Percentiles rank a stretch among this genome's conserved stretches.
These are phyloP conservation scores for Ceratocystis lukuohia DNA, from an alignment of 2,329 filamentous ascomycete species.

Conservation along the genomic window DNA sequence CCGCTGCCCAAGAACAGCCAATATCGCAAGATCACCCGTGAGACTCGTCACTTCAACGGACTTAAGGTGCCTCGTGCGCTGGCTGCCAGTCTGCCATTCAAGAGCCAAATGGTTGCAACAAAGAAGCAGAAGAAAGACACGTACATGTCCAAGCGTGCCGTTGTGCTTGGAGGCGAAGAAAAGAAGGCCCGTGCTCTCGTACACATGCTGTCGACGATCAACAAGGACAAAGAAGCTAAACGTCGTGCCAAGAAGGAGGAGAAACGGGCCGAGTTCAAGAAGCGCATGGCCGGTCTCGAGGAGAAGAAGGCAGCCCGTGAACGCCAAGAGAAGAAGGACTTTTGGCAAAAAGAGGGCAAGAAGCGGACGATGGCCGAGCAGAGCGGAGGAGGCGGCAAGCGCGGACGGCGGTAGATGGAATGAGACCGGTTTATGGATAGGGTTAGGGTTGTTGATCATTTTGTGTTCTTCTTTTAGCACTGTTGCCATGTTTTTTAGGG, in stretches of 20 bases:
- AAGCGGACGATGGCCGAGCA: slow-evolving; percentile 38
- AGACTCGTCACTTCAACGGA: slow-evolving; percentile 63
- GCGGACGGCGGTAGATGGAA: slow-evolving; percentile 19
- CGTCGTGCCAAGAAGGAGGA: slow-evolving; percentile 77
- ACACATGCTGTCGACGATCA: slow-evolving; percentile 80
- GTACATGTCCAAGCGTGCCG: slow-evolving; percentile 90
- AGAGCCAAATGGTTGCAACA: slow-evolving; percentile 74
- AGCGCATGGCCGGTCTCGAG: slow-evolving; percentile 66
- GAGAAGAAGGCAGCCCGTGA: slow-evolving; percentile 80
- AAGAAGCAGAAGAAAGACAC: slow-evolving; percentile 68
- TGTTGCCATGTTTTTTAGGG: neutral
- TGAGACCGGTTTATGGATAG: neutral
- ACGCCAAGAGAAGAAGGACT: slow-evolving; percentile 85
- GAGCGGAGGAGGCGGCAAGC: slow-evolving; percentile 28
- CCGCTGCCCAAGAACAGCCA: slow-evolving; percentile 72
- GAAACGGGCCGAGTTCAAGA: slow-evolving; percentile 63
- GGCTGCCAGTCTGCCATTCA: slow-evolving; percentile 77
- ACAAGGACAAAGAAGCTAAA: slow-evolving; percentile 83
- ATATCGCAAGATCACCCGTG: slow-evolving; percentile 58
- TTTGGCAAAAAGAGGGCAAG: slow-evolving; percentile 81
- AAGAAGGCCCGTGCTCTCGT: slow-evolving; percentile 76
- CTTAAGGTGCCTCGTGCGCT: slow-evolving; percentile 65
- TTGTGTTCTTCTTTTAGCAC: neutral
- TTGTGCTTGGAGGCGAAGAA: slow-evolving; percentile 77
- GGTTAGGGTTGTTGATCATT: neutral